Conservation (phyloP, 1,139 yeast genomes). For the Kodamaea anthophila region DNA sequence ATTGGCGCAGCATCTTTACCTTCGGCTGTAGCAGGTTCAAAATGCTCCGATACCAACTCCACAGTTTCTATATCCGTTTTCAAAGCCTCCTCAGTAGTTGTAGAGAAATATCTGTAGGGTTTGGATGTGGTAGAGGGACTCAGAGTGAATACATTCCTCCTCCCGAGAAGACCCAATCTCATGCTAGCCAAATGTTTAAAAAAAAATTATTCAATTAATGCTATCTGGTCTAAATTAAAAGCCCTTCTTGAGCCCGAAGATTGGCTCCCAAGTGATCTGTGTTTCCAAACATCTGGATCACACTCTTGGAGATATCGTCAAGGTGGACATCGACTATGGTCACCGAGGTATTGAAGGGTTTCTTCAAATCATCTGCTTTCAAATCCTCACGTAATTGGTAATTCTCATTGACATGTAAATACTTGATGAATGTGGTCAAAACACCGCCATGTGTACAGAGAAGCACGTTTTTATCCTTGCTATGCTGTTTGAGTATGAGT, state of each 20-base stretch:
- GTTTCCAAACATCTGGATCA: slow-evolving; percentile 49
- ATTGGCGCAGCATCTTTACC: slow-evolving; percentile 42
- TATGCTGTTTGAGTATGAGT: slow-evolving; percentile 32
- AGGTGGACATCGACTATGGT: slow-evolving; percentile 54
- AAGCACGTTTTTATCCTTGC: slow-evolving; percentile 43
- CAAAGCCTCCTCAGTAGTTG: slow-evolving; percentile 21
- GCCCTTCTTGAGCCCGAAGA: slow-evolving; percentile 33
- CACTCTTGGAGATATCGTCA: slow-evolving; percentile 27
- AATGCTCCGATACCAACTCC: slow-evolving; percentile 24
- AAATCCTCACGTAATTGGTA: slow-evolving; percentile 35
- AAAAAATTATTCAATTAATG: too few species aligned
- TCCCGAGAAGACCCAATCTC: too few species aligned
- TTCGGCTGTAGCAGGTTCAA: slow-evolving; percentile 17
- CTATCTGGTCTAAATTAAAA: slow-evolving; percentile 6
- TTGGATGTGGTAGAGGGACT: too few species aligned
- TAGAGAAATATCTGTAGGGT: slow-evolving; percentile 1
- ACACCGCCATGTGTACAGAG: slow-evolving; percentile 87
- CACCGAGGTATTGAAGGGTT: slow-evolving; percentile 69
- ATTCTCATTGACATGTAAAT: slow-evolving; percentile 31
- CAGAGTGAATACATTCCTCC: too few species aligned
- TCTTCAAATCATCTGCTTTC: slow-evolving; percentile 41
- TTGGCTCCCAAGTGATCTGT: slow-evolving; percentile 60
- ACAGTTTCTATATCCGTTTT: slow-evolving; percentile 24
- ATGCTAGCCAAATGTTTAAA: too few species aligned
- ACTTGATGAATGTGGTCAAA: slow-evolving; percentile 53